A percentile compares a stretch with the other conserved stretches of the same genome.
These are phyloP conservation scores for Monosporascus sp. DNA, from an alignment of 2,329 filamentous ascomycete species.

Conservation along the genomic window DNA sequence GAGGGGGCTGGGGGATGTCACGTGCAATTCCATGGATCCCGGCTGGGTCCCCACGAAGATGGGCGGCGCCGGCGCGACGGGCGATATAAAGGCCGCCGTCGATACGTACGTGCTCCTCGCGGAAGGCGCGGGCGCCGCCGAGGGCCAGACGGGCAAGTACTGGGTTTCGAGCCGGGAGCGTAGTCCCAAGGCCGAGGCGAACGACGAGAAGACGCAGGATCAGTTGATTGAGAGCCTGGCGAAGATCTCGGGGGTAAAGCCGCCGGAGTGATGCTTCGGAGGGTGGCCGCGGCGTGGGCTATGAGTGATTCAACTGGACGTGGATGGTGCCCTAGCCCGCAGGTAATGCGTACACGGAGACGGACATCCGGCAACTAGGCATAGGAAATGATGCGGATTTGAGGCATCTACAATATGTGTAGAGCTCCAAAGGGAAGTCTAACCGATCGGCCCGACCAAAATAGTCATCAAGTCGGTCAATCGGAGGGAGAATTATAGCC, in stretches of 20 bases:
- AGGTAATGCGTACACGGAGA: no score
- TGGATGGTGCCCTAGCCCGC: background rate
- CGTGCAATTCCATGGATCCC: constrained; percentile 43
- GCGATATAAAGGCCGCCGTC: constrained; percentile 39
- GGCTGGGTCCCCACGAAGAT: constrained; percentile 53
- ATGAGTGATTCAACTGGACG: background rate
- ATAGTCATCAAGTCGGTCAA: no score
- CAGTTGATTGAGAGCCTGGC: constrained; percentile 31
- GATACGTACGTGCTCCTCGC: constrained; percentile 42
- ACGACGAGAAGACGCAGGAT: constrained; percentile 37
- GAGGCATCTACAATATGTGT: no score
- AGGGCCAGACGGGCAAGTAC: constrained; percentile 30
- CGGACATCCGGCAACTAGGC: no score
- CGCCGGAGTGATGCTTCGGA: background rate
- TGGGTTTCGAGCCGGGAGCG: constrained; percentile 29
- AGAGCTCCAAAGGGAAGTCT: no score
- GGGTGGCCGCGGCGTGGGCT: no score
- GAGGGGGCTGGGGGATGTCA: constrained; percentile 20
- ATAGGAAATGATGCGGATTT: no score
- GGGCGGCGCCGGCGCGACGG: constrained; percentile 42
- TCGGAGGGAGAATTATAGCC: no score
- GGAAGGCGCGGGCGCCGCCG: constrained; percentile 27
- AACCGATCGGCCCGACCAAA: no score
- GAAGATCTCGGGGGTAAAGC: constrained; percentile 13
- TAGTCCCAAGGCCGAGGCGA: constrained; percentile 21